phyloP scores from a whole-genome alignment of 2,329 filamentous ascomycete genomes.

The Penicillium sp. region DNA sequence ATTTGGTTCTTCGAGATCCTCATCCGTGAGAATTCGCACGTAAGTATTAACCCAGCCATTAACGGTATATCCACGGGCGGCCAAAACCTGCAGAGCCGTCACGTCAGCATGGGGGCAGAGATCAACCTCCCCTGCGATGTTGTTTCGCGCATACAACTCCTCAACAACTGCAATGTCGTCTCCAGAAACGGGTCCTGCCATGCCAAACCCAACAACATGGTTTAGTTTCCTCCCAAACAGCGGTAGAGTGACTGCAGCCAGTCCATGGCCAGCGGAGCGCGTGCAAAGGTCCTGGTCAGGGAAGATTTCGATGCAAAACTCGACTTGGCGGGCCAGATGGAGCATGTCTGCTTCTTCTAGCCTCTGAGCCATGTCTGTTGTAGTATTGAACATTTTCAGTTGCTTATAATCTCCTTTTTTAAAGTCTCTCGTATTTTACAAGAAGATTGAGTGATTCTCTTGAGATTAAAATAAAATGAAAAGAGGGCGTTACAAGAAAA shows the following conservation, averaged over 20 bases:
- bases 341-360: constrained; percentile 15
- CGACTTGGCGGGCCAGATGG: constrained; percentile 17
- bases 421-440: no score
- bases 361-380: not conserved
- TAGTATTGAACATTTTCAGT: not conserved
- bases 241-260: constrained; percentile 13
- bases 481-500: no score
- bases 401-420: not conserved
- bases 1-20: constrained; percentile 7
- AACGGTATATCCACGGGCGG: not conserved
- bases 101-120: not conserved
- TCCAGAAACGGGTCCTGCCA: not conserved
- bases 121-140: not conserved
- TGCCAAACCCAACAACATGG: constrained; percentile 16
- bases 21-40: not conserved
- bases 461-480: not conserved
- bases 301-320: constrained; percentile 15
- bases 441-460: not conserved
- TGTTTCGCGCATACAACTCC: not conserved
- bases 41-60: not conserved
- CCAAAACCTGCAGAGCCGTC: not conserved
- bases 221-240: constrained; percentile 16
- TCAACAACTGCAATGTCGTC: constrained; percentile 10
- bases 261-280: constrained; percentile 1
- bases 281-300: constrained; percentile 10